Evolutionary conservation across 2,329 filamentous ascomycete species (phyloP).

Genomic region (Lizonia empirigonia): DNA sequence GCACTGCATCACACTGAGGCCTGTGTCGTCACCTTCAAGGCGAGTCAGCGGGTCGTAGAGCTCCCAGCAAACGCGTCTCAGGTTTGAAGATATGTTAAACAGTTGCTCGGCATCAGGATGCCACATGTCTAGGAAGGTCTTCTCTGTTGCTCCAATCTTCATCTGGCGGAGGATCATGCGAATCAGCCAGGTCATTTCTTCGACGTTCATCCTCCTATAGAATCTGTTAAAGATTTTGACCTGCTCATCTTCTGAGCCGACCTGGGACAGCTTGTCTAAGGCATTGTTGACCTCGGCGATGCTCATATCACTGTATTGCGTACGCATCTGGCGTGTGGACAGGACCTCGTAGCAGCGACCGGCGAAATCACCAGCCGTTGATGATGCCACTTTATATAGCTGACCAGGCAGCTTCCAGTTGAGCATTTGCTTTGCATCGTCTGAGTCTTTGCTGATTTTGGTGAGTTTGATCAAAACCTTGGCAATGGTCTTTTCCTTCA

Average conservation of each 20-base stretch:
- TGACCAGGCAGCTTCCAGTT: slow-evolving; percentile 92
- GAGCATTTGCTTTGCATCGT: slow-evolving; percentile 82
- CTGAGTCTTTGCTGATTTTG: slow-evolving; percentile 88
- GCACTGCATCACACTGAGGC: slow-evolving; percentile 85
- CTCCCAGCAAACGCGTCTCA: slow-evolving; percentile 94
- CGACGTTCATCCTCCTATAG: slow-evolving; percentile 88
- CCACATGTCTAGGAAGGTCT: slow-evolving; percentile 76
- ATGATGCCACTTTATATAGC: slow-evolving; percentile 47
- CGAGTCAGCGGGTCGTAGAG: slow-evolving; percentile 74
- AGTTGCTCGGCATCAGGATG: slow-evolving; percentile 59
- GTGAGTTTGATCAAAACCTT: slow-evolving; percentile 90
- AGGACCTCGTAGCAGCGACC: slow-evolving; percentile 87
- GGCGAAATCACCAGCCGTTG: slow-evolving; percentile 85
- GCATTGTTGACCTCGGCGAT: slow-evolving; percentile 89
- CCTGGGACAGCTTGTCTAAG: slow-evolving; percentile 76
- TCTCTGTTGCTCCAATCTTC: slow-evolving; percentile 80
- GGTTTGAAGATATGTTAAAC: slow-evolving; percentile 89
- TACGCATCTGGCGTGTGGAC: slow-evolving; percentile 79
- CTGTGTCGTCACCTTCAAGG: slow-evolving; percentile 75
- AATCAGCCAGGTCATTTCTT: slow-evolving; percentile 93
- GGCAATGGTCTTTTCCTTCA: slow-evolving; percentile 90
- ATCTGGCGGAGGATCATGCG: slow-evolving; percentile 86
- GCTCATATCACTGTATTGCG: slow-evolving; percentile 75
- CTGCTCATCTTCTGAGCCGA: slow-evolving; percentile 82
- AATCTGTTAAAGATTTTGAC: slow-evolving; percentile 80